These are phyloP conservation scores for Stropharia rugosoannulata DNA, from an alignment of 768 basidiomycete species.

Conservation along the genomic window DNA sequence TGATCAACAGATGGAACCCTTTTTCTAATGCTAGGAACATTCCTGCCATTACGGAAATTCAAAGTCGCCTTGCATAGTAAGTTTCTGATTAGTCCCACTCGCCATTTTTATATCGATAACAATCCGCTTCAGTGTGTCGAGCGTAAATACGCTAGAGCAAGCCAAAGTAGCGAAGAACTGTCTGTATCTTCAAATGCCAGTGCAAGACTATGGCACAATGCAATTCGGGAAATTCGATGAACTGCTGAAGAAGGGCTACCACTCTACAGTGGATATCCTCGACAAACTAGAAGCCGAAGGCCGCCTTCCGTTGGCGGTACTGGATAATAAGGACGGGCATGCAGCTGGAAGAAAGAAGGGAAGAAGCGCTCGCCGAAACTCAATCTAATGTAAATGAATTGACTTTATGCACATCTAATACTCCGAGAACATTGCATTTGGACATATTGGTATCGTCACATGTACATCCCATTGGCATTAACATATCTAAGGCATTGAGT, in stretches of 20 bases:
- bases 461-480: no score
- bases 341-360: constrained; percentile 63
- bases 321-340: constrained; percentile 54
- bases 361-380: constrained; percentile 76
- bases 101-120: constrained; percentile 5
- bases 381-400: constrained; percentile 34
- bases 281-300: constrained; percentile 83
- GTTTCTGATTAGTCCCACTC: constrained; percentile 28
- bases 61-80: constrained; percentile 92
- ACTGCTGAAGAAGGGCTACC: constrained; percentile 80
- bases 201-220: constrained; percentile 92
- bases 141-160: constrained; percentile 91
- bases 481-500: no score
- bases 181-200: constrained; percentile 93
- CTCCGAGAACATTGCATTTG: not conserved
- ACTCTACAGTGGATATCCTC: constrained; percentile 68
- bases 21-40: constrained; percentile 76
- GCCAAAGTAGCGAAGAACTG: constrained; percentile 90
- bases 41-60: constrained; percentile 91
- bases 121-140: constrained; percentile 71
- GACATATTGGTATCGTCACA: not conserved
- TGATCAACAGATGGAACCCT: constrained; percentile 92
- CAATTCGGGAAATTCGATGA: constrained; percentile 90
- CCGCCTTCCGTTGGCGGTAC: constrained; percentile 70
- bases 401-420: no score